Percentiles rank a stretch among this genome's conserved stretches.
These are phyloP conservation scores for Hypoxylon sp. DNA, from an alignment of 2,329 filamentous ascomycete genomes.

Conservation along the genomic window DNA sequence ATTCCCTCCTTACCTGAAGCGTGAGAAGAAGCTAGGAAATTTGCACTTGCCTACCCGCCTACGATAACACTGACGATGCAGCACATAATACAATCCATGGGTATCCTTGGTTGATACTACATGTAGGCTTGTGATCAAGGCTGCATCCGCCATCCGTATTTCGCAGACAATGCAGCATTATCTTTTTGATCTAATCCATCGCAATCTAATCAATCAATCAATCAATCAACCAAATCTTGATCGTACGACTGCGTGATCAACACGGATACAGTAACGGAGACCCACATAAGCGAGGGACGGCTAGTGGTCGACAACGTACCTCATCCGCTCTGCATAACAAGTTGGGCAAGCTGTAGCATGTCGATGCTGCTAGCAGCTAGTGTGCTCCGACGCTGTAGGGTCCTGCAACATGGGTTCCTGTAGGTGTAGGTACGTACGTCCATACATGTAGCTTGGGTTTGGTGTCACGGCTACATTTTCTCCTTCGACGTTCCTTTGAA, in stretches of 20 bases:
- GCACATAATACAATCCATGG: neutral
- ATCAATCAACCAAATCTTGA: no score
- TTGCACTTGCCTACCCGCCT: no score
- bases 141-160: neutral
- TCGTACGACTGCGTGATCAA: conserved; percentile 31
- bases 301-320: conserved; percentile 20
- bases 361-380: conserved; percentile 23
- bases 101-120: neutral
- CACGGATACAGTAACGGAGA: conserved; percentile 6
- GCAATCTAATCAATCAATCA: conserved; percentile 41
- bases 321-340: conserved; percentile 26
- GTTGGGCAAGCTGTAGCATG: conserved; percentile 30
- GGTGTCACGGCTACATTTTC: no score
- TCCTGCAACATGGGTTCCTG: conserved; percentile 16
- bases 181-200: conserved; percentile 44
- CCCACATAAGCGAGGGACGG: conserved; percentile 23
- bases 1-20: no score
- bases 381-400: conserved; percentile 14
- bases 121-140: no score
- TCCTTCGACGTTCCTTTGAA: no score
- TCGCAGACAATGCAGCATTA: conserved; percentile 18
- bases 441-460: neutral
- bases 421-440: no score
- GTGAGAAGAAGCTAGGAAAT: no score
- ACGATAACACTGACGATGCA: no score